Conservation (phyloP, 2,329 filamentous ascomycete species). For the Periconia sp. region DNA sequence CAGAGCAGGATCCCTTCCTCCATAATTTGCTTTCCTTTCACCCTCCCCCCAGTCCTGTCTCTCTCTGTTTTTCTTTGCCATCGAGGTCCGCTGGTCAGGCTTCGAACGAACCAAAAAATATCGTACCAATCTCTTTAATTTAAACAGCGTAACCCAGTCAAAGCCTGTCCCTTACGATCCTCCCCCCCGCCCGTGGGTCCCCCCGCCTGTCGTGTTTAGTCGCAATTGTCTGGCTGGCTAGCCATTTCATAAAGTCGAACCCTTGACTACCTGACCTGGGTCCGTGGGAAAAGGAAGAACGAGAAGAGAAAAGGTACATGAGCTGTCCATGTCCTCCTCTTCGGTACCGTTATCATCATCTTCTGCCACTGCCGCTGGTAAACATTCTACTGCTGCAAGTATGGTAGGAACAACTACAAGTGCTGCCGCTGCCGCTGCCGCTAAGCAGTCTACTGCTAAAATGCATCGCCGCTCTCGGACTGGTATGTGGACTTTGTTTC, state of each 20-base stretch:
- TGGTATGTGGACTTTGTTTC: conserved; percentile 62
- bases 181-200: conserved; percentile 40
- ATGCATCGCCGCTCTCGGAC: conserved; percentile 94
- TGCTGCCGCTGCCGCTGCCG: conserved; percentile 49
- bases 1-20: conserved; percentile 30
- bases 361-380: conserved; percentile 35
- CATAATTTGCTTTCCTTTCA: conserved; percentile 49
- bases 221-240: conserved; percentile 45
- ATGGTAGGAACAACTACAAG: conserved; percentile 51
- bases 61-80: conserved; percentile 36
- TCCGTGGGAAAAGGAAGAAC: conserved; percentile 19
- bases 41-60: neutral
- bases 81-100: conserved; percentile 53
- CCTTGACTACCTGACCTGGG: conserved; percentile 30
- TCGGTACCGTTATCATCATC: conserved; percentile 32
- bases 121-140: conserved; percentile 48
- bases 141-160: conserved; percentile 42
- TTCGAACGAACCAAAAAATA: conserved; percentile 31
- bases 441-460: conserved; percentile 67
- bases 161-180: conserved; percentile 47
- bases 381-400: conserved; percentile 46
- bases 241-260: conserved; percentile 38
- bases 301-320: conserved; percentile 31
- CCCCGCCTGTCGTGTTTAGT: conserved; percentile 44
- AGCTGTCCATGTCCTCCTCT: conserved; percentile 53